Percentiles rank a stretch among this genome's conserved stretches.
Evolutionary conservation across 1,284 basidiomycete species (phyloP).

Genomic region (Trichosporon ovoides): DNA sequence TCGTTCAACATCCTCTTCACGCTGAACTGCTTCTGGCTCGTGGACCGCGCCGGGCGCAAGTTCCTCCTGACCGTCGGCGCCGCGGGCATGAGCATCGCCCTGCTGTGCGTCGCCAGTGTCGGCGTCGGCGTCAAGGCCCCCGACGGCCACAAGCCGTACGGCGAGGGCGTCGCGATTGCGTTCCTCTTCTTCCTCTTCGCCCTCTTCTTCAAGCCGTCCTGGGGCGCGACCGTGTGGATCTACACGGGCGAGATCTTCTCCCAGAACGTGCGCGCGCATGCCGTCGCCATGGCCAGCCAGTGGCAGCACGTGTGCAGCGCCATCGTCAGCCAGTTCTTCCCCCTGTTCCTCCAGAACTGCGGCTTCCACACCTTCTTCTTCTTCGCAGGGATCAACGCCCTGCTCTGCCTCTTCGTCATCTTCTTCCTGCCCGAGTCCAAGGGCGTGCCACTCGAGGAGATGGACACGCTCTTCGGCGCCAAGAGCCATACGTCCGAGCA

Average conservation of each 20-base stretch:
- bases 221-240: conserved; percentile 27
- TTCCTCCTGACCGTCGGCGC: not conserved
- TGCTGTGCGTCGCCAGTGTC: conserved; percentile 19
- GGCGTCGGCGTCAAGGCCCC: conserved; percentile 11
- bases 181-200: conserved; percentile 8
- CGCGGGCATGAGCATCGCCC: conserved; percentile 18
- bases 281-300: conserved; percentile 20
- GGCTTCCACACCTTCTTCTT: conserved; percentile 14
- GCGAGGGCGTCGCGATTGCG: conserved; percentile 21
- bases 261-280: conserved; percentile 21
- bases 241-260: conserved; percentile 23
- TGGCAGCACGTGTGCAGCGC: conserved; percentile 21
- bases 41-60: not conserved
- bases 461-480: conserved; percentile 70
- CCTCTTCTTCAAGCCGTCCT: conserved; percentile 13
- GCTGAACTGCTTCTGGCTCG: conserved; percentile 14
- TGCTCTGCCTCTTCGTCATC: conserved; percentile 1
- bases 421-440: conserved; percentile 19
- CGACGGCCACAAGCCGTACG: conserved; percentile 15
- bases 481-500: conserved; percentile 1
- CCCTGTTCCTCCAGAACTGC: conserved; percentile 6
- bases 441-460: conserved; percentile 64
- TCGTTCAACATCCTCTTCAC: conserved; percentile 20
- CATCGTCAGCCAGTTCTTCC: conserved; percentile 23
- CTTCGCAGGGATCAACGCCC: conserved; percentile 6